A percentile compares a stretch with the other conserved stretches of the same genome.
Evolutionary conservation across 345 rosid species (phyloP).

Genomic region (Leavenworthia alabamica): DNA sequence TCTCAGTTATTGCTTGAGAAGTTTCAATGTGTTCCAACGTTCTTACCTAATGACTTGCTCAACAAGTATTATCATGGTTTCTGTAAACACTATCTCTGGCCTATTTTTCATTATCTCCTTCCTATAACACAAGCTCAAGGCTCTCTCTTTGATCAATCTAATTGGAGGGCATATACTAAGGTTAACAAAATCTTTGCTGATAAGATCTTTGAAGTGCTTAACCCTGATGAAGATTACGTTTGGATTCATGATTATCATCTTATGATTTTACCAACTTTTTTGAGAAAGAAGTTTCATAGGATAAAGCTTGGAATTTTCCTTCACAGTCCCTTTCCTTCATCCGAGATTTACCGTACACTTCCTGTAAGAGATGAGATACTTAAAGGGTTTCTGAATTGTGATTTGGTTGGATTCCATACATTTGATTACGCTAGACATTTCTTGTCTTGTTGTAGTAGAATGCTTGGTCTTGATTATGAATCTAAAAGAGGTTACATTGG

Average conservation of each 20-base stretch:
- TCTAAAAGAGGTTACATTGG: conserved; percentile 85
- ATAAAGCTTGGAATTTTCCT: conserved; percentile 67
- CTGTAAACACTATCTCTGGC: conserved; percentile 90
- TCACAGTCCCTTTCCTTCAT: conserved; percentile 69
- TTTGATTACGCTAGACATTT: conserved; percentile 88
- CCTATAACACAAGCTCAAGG: conserved; percentile 51
- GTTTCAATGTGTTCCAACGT: conserved; percentile 61
- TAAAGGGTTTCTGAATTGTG: conserved; percentile 64
- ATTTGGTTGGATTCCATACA: conserved; percentile 76
- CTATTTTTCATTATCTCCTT: conserved; percentile 63
- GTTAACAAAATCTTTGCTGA: conserved; percentile 64
- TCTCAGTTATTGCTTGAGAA: conserved; percentile 43
- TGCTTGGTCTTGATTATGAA: conserved; percentile 69
- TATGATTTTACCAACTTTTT: conserved; percentile 60
- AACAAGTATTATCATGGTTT: conserved; percentile 68
- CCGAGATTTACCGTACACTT: conserved; percentile 60
- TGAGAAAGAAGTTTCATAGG: conserved; percentile 47
- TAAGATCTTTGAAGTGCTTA: conserved; percentile 53
- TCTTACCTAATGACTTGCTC: conserved; percentile 47
- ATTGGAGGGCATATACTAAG: conserved; percentile 59
- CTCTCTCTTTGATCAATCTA: conserved; percentile 42
- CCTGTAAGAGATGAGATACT: conserved; percentile 75
- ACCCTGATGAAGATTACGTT: conserved; percentile 62
- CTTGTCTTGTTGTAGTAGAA: conserved; percentile 73
- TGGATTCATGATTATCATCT: conserved; percentile 91